Conservation (phyloP, 2,329 filamentous ascomycete genomes). For the Neoscytalidium dimidiatum region DNA sequence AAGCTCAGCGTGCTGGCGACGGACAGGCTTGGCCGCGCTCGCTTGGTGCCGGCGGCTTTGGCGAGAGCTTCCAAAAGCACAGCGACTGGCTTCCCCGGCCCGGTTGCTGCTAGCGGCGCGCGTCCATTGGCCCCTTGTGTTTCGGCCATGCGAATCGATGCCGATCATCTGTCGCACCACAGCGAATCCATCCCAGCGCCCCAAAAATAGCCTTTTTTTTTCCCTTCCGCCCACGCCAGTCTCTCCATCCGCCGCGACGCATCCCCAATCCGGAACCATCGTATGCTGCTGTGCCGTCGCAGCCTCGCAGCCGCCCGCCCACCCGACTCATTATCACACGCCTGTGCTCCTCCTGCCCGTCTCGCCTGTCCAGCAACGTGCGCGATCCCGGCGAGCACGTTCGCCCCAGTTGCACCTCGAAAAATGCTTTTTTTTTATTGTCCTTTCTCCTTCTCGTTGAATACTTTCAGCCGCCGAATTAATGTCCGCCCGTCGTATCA, state of each 20-base stretch:
- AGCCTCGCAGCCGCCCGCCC: neutral
- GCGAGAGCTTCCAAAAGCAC: neutral
- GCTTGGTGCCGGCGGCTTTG: neutral
- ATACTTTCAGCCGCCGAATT: neutral
- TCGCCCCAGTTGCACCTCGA: neutral
- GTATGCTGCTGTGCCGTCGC: neutral
- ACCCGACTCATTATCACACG: neutral
- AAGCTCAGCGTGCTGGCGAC: neutral
- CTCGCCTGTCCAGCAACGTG: neutral
- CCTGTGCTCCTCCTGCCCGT: neutral
- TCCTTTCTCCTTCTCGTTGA: neutral
- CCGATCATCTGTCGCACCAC: constrained; percentile 6
- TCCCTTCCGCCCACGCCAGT: neutral
- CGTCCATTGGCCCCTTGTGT: neutral
- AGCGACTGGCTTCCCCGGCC: neutral
- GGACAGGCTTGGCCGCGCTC: neutral
- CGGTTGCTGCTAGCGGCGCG: neutral
- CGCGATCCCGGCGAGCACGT: neutral
- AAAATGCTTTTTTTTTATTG: too few species aligned
- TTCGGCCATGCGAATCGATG: neutral
- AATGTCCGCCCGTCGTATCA: neutral
- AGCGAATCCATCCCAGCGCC: neutral
- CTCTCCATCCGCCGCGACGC: neutral
- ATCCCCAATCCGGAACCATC: neutral
- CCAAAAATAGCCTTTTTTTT: constrained; percentile 7